Conservation (phyloP, 768 basidiomycete genomes). For the Sarcomyxa edulis region DNA sequence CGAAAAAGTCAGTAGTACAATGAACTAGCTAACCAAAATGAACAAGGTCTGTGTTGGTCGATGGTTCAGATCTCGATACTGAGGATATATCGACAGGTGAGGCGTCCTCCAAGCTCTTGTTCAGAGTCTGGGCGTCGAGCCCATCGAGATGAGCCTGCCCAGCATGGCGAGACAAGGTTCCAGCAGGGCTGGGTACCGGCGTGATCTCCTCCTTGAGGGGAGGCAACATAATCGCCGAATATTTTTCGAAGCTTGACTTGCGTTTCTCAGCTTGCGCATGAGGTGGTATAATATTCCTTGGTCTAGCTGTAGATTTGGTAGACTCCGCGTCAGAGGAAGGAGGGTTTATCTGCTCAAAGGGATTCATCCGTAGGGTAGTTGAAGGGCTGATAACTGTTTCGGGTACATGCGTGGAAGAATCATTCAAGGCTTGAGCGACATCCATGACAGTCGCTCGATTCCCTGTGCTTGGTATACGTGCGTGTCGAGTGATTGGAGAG, state of each 20-base stretch:
- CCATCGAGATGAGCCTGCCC: conserved; percentile 2
- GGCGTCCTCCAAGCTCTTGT: no score
- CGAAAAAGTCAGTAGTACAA: not conserved
- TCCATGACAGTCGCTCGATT: conserved; percentile 75
- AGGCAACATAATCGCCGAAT: conserved; percentile 57
- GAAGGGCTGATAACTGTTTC: no score
- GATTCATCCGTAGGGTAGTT: no score
- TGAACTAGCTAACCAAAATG: conserved; percentile 21
- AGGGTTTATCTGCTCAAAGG: no score
- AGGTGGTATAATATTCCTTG: conserved; percentile 15
- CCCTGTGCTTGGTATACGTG: conserved; percentile 64
- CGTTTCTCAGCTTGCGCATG: conserved; percentile 45
- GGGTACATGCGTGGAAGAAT: no score
- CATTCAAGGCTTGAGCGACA: conserved; percentile 57
- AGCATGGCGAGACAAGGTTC: conserved; percentile 39
- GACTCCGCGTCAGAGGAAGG: no score
- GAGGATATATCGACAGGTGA: no score
- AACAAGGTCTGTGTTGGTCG: conserved; percentile 14
- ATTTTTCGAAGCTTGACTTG: conserved; percentile 64
- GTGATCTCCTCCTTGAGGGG: conserved; percentile 66
- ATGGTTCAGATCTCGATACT: no score
- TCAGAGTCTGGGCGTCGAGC: not conserved
- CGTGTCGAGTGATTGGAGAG: conserved; percentile 34
- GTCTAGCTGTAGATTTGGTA: conserved; percentile 8
- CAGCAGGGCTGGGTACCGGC: conserved; percentile 47